phyloP scores from a whole-genome alignment of 345 rosid species.

The Populus davidiana region DNA sequence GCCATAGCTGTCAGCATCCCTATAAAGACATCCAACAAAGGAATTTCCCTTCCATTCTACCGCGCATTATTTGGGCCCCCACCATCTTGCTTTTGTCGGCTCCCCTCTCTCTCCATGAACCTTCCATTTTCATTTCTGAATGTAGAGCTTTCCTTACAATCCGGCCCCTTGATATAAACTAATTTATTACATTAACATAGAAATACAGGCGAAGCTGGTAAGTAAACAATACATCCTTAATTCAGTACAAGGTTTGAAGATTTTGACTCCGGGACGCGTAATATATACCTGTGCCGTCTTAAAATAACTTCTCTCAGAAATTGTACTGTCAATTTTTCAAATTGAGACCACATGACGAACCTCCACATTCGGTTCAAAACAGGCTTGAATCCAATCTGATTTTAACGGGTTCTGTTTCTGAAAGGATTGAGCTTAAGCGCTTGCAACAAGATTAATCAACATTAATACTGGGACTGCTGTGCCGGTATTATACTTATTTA shows the following conservation, averaged over 20 bases:
- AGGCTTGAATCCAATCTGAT: not conserved
- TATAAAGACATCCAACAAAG: not conserved
- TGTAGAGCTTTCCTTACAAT: not conserved
- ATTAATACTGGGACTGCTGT: no score
- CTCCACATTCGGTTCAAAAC: not conserved
- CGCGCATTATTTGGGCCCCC: slow-evolving; percentile 45
- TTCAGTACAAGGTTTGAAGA: not conserved
- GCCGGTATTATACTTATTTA: not conserved
- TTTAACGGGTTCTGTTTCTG: not conserved
- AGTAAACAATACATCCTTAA: not conserved
- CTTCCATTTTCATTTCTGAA: not conserved
- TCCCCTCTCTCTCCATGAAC: slow-evolving; percentile 6
- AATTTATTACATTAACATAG: no score
- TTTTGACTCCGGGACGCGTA: not conserved
- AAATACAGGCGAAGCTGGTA: not conserved
- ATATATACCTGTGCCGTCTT: not conserved
- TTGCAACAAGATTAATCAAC: no score
- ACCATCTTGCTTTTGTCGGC: slow-evolving; percentile 35
- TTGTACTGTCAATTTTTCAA: not conserved
- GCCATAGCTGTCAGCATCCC: slow-evolving; percentile 1
- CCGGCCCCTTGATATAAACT: not conserved
- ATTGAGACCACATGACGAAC: not conserved
- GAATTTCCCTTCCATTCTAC: slow-evolving; percentile 27
- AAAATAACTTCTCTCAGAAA: no score
- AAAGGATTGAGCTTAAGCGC: not conserved